These are phyloP conservation scores for Trichomonas gallinae DNA, from an alignment of 208 protist species.

Conservation along the genomic window DNA sequence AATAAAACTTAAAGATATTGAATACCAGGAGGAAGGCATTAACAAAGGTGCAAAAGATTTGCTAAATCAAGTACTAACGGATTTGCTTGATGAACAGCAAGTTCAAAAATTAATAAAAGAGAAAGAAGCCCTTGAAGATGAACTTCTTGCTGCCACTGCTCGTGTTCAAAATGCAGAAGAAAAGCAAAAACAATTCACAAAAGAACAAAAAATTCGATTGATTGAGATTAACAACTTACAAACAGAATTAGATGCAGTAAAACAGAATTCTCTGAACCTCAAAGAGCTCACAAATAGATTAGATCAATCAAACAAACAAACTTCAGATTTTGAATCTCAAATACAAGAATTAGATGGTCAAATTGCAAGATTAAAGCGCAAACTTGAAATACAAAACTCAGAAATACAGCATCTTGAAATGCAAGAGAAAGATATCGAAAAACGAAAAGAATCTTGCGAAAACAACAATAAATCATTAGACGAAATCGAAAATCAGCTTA, in stretches of 20 bases:
- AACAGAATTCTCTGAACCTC: not conserved
- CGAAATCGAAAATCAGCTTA: not conserved
- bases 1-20: not conserved
- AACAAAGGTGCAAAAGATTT: not conserved
- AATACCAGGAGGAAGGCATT: not conserved
- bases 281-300: not conserved
- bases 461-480: not conserved
- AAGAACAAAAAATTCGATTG: not conserved
- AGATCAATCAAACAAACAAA: not conserved
- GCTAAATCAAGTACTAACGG: not conserved
- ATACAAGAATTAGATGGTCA: not conserved
- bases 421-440: not conserved
- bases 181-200: not conserved
- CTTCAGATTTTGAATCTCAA: not conserved
- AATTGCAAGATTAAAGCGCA: not conserved
- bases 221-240: not conserved
- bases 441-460: not conserved
- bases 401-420: not conserved
- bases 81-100: not conserved
- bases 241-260: not conserved
- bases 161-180: not conserved
- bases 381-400: not conserved
- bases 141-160: not conserved
- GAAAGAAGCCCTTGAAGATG: not conserved
- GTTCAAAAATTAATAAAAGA: not conserved